These are phyloP conservation scores for Ceriops tagal DNA, from an alignment of 345 rosid species.

Conservation along the genomic window DNA sequence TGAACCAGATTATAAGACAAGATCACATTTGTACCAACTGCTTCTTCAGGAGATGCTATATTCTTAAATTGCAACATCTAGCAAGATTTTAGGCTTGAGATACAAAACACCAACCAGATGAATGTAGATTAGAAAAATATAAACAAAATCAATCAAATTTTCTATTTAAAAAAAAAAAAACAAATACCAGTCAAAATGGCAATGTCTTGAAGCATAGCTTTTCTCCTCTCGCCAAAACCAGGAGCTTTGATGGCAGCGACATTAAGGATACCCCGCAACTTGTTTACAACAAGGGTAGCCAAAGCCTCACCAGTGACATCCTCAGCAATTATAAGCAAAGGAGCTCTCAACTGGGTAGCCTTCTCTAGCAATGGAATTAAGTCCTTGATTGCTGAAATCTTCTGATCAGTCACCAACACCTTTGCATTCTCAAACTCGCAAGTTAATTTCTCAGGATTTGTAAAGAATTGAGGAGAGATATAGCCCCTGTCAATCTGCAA, in stretches of 20 bases:
- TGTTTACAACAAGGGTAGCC: slow-evolving; percentile 96
- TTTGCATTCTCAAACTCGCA: slow-evolving; percentile 97
- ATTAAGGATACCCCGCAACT: slow-evolving; percentile 87
- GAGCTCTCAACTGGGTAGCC: slow-evolving; percentile 87
- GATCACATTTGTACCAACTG: too few relatives aligned
- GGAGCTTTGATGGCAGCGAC: slow-evolving; percentile 97
- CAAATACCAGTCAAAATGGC: slow-evolving; percentile 82
- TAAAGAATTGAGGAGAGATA: slow-evolving; percentile 92
- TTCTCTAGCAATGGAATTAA: slow-evolving; percentile 89
- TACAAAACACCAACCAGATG: too few relatives aligned
- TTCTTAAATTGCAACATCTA: too few relatives aligned
- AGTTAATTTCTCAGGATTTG: slow-evolving; percentile 78
- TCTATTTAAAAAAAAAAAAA: neutral
- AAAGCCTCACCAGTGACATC: slow-evolving; percentile 95
- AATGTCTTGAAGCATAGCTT: slow-evolving; percentile 92
- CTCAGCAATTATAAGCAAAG: slow-evolving; percentile 90
- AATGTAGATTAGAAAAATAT: too few relatives aligned
- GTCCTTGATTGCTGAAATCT: slow-evolving; percentile 89
- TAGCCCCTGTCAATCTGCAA: slow-evolving; percentile 94
- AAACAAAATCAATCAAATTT: neutral
- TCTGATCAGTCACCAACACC: slow-evolving; percentile 88
- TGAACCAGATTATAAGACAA: too few relatives aligned
- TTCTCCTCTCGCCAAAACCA: slow-evolving; percentile 95
- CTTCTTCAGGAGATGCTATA: too few relatives aligned
- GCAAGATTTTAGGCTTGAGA: too few relatives aligned